Evolutionary conservation across 495 filamentous ascomycete species (phyloP).

Genomic region (Penicillium tannophilum): DNA sequence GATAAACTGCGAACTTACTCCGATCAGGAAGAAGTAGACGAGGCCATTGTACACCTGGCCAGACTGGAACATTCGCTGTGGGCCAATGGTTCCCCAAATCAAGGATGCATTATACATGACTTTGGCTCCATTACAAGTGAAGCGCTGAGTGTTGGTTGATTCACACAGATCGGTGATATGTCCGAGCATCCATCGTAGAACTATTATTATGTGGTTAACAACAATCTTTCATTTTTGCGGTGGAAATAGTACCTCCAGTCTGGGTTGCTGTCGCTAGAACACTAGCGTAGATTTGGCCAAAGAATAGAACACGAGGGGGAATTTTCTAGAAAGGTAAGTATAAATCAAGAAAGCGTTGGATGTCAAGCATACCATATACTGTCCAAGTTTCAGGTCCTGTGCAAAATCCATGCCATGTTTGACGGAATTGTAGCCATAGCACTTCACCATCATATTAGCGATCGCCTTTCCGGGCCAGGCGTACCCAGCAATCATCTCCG

Average conservation of each 20-base stretch:
- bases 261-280: slow-evolving; percentile 55
- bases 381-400: slow-evolving; percentile 55
- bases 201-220: background rate
- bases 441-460: slow-evolving; percentile 68
- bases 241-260: slow-evolving; percentile 20
- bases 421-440: slow-evolving; percentile 59
- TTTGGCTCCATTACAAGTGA: slow-evolving; percentile 54
- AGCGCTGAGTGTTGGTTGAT: slow-evolving; percentile 50
- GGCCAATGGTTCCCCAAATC: slow-evolving; percentile 58
- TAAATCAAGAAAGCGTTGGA: slow-evolving; percentile 42
- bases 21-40: slow-evolving; percentile 55
- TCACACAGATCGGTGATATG: slow-evolving; percentile 40
- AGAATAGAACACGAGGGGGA: slow-evolving; percentile 61
- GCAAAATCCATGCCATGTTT: slow-evolving; percentile 56
- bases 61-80: slow-evolving; percentile 52
- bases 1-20: slow-evolving; percentile 43
- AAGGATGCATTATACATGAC: slow-evolving; percentile 53
- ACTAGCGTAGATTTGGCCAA: slow-evolving; percentile 51
- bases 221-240: background rate
- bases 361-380: slow-evolving; percentile 31
- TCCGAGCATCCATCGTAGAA: slow-evolving; percentile 49
- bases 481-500: slow-evolving; percentile 66
- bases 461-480: slow-evolving; percentile 62
- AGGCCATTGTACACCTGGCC: slow-evolving; percentile 50
- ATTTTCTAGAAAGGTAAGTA: slow-evolving; percentile 65